Conservation (phyloP, 495 filamentous ascomycete species). For the Penicillium pancosmium region DNA sequence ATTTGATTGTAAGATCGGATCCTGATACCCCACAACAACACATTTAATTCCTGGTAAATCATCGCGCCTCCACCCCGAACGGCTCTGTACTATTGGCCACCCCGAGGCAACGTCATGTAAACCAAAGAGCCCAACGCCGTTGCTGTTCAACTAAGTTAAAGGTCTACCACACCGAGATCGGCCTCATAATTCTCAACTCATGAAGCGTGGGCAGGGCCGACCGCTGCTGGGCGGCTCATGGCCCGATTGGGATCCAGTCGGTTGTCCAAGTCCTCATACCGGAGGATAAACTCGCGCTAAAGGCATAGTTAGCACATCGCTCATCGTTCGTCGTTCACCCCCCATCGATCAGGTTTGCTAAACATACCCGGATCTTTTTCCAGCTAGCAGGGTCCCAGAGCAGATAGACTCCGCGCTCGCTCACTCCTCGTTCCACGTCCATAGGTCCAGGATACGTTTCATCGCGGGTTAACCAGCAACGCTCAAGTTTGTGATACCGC, state of each 20-base stretch:
- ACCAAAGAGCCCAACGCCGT: constrained; percentile 42
- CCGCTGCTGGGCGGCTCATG: constrained; percentile 29
- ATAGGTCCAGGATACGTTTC: constrained; percentile 68
- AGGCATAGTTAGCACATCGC: constrained; percentile 7
- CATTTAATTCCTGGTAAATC: constrained; percentile 33
- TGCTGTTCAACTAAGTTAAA: constrained; percentile 30
- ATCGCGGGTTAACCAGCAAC: constrained; percentile 91
- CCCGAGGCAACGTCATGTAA: constrained; percentile 35
- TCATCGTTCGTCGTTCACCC: neutral
- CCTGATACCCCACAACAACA: constrained; percentile 28
- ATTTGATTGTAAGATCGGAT: constrained; percentile 34
- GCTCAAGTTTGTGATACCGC: constrained; percentile 88
- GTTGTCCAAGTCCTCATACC: constrained; percentile 77
- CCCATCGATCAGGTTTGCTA: neutral
- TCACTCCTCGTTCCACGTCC: constrained; percentile 60
- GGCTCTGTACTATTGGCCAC: constrained; percentile 30
- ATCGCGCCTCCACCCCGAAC: constrained; percentile 30
- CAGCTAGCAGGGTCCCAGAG: constrained; percentile 85
- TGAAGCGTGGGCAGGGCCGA: constrained; percentile 46
- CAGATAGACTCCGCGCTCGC: constrained; percentile 85
- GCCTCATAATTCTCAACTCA: constrained; percentile 26
- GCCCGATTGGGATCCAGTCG: constrained; percentile 46
- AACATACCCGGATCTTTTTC: constrained; percentile 76
- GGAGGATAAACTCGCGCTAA: constrained; percentile 76
- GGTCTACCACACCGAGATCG: constrained; percentile 9